Conservation (phyloP, 2,329 filamentous ascomycete species). For the Helotiales sp. region DNA sequence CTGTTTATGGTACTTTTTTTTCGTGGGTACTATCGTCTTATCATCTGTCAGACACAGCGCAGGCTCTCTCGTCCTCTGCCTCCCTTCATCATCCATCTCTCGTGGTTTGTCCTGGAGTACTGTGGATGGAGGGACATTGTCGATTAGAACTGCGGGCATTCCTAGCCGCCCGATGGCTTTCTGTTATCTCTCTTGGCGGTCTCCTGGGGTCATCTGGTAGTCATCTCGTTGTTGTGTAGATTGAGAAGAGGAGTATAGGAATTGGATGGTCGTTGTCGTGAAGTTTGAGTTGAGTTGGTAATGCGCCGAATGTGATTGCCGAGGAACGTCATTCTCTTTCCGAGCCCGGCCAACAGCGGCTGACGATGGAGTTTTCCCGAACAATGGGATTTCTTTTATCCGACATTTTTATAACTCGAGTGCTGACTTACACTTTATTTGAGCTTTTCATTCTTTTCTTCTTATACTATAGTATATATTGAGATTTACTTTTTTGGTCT, state of each 20-base stretch:
- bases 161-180: conserved; percentile 37
- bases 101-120: conserved; percentile 44
- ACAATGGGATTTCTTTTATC: not conserved
- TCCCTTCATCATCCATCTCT: conserved; percentile 36
- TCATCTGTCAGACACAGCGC: conserved; percentile 52
- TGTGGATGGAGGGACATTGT: conserved; percentile 53
- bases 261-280: conserved; percentile 1
- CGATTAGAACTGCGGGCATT: conserved; percentile 56
- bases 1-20: conserved; percentile 58
- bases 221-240: conserved; percentile 5
- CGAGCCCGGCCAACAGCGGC: not conserved
- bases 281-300: conserved; percentile 2
- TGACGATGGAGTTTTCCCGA: not conserved
- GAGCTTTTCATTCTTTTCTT: too few species aligned
- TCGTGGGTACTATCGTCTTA: conserved; percentile 48
- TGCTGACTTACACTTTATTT: too few species aligned
- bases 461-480: too few species aligned
- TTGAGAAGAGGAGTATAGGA: not conserved
- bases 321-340: conserved; percentile 15
- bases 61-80: conserved; percentile 35
- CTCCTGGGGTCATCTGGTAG: conserved; percentile 12
- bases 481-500: too few species aligned
- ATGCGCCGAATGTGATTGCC: conserved; percentile 10
- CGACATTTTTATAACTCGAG: not conserved
- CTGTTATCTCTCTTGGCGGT: not conserved